These are phyloP conservation scores for Mariannaea elegans DNA, from an alignment of 2,329 filamentous ascomycete species.

Conservation along the genomic window DNA sequence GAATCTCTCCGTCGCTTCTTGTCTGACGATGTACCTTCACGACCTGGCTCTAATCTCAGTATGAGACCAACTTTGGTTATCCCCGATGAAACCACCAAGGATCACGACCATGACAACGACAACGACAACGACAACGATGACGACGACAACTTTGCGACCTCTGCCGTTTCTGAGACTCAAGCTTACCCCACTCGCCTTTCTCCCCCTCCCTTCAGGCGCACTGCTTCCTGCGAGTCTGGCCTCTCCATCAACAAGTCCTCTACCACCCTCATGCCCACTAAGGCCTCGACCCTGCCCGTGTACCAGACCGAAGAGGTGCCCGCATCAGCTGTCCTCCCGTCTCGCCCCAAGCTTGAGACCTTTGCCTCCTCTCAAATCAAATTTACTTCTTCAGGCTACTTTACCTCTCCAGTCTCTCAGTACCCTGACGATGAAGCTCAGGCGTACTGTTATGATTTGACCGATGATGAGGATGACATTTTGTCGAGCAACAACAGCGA, in stretches of 20 bases:
- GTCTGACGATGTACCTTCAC: conserved; percentile 53
- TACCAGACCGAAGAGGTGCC: conserved; percentile 21
- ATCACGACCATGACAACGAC: conserved; percentile 27
- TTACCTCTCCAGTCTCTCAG: conserved; percentile 48
- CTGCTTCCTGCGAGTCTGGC: conserved; percentile 41
- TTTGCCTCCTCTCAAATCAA: conserved; percentile 38
- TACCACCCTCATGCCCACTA: conserved; percentile 35
- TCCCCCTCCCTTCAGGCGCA: conserved; percentile 60
- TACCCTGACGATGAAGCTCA: conserved; percentile 53
- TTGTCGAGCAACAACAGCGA: conserved; percentile 49
- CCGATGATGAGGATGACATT: conserved; percentile 54
- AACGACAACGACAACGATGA: conserved; percentile 67
- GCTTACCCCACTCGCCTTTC: conserved; percentile 59
- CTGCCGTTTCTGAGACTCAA: conserved; percentile 55
- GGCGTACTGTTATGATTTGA: conserved; percentile 54
- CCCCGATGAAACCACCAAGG: conserved; percentile 48
- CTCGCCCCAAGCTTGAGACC: conserved; percentile 37
- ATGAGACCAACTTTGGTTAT: conserved; percentile 46
- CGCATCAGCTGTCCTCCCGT: conserved; percentile 32
- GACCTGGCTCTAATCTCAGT: conserved; percentile 38
- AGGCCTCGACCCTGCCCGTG: conserved; percentile 23
- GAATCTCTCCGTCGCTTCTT: conserved; percentile 63
- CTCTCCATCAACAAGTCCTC: conserved; percentile 32
- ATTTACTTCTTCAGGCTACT: conserved; percentile 40
- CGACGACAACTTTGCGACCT: conserved; percentile 70